Evolutionary conservation across 768 basidiomycete genomes (phyloP).

Genomic region (Termitomyces sp.): DNA sequence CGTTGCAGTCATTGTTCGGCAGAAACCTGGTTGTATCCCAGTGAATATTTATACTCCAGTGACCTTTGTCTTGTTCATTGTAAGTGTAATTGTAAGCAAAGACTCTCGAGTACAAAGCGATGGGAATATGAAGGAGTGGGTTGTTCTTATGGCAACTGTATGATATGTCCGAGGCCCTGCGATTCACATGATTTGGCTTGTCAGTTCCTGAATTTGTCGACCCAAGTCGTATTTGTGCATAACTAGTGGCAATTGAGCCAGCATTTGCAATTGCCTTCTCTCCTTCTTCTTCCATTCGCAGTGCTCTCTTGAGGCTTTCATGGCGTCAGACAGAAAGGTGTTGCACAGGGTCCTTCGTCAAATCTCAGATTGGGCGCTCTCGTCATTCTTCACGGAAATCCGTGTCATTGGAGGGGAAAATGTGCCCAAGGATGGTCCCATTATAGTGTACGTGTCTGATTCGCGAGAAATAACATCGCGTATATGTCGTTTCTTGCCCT

Average conservation of each 20-base stretch:
- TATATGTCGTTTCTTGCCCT: not conserved
- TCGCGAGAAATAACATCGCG: not conserved
- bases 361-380: slow-evolving; percentile 67
- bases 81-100: not conserved
- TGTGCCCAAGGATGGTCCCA: slow-evolving; percentile 82
- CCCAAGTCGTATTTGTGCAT: not conserved
- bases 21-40: not conserved
- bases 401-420: slow-evolving; percentile 84
- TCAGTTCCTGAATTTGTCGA: not conserved
- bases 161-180: not conserved
- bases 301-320: not conserved
- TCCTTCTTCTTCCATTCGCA: not conserved
- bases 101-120: not conserved
- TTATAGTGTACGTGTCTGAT: slow-evolving; percentile 73
- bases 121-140: not conserved
- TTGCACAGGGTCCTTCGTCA: slow-evolving; percentile 68
- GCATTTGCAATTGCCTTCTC: not conserved
- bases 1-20: slow-evolving; percentile 2
- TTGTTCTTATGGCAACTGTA: not conserved
- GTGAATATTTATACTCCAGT: not conserved
- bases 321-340: slow-evolving; percentile 33
- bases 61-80: slow-evolving; percentile 2
- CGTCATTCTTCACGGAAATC: slow-evolving; percentile 86
- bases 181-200: not conserved
- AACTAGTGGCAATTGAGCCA: not conserved